Percentiles rank a stretch among this genome's conserved stretches.
Conservation (phyloP, 176 grass and related monocot genomes). For the Rhynchospora breviuscula region DNA sequence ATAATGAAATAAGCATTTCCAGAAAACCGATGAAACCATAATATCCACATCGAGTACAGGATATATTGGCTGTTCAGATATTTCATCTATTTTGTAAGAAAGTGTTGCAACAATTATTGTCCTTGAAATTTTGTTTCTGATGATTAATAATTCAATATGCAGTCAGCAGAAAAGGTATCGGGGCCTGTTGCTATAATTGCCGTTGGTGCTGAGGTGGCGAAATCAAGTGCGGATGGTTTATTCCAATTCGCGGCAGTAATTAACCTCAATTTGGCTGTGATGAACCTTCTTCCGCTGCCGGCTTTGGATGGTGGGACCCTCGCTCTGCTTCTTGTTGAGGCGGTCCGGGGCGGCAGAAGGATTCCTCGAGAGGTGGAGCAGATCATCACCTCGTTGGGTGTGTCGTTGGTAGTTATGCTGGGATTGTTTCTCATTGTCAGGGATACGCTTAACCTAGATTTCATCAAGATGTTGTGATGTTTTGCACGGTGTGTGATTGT, state of each 20-base stretch:
- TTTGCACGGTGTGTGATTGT: conserved; percentile 13
- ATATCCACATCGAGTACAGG: not conserved
- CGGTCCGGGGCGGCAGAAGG: conserved; percentile 72
- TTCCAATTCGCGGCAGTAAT: conserved; percentile 91
- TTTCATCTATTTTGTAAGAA: not conserved
- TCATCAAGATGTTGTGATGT: conserved; percentile 89
- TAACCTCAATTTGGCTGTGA: conserved; percentile 85
- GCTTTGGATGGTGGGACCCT: conserved; percentile 72
- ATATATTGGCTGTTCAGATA: not conserved
- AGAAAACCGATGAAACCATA: not conserved
- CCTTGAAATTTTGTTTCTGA: not conserved
- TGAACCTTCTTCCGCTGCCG: conserved; percentile 70
- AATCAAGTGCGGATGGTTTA: conserved; percentile 59
- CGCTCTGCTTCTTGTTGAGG: conserved; percentile 78
- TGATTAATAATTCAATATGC: not conserved
- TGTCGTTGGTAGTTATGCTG: conserved; percentile 82
- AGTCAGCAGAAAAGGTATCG: conserved; percentile 71
- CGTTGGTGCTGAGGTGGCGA: conserved; percentile 70
- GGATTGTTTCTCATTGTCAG: conserved; percentile 93
- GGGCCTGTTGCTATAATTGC: conserved; percentile 91
- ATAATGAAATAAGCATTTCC: not conserved
- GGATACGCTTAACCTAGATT: conserved; percentile 91
- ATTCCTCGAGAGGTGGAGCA: conserved; percentile 90
- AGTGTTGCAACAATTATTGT: not conserved
- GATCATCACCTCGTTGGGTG: conserved; percentile 81